phyloP scores from a whole-genome alignment of 768 basidiomycete species.

The Lactarius pseudohatsudake region DNA sequence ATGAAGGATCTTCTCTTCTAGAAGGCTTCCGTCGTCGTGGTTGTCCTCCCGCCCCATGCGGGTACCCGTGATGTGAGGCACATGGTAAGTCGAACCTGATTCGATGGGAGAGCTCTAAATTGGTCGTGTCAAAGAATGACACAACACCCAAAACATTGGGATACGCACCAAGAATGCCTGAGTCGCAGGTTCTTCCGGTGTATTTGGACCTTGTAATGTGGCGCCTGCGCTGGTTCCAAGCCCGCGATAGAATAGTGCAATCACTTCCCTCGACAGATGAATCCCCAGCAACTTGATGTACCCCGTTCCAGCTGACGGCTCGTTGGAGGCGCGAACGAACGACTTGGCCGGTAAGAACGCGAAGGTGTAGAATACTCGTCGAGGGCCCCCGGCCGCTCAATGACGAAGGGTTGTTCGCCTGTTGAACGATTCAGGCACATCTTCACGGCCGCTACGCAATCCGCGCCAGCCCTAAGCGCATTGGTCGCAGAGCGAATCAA shows the following conservation, averaged over 20 bases:
- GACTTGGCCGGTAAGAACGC: conserved; percentile 46
- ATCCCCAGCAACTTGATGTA: conserved; percentile 5
- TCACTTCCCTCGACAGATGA: conserved; percentile 14
- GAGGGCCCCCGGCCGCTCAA: conserved; percentile 56
- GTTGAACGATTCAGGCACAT: conserved; percentile 68
- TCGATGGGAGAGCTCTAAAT: conserved; percentile 35
- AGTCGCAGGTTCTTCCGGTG: not conserved
- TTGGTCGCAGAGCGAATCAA: conserved; percentile 85
- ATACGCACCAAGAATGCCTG: conserved; percentile 15
- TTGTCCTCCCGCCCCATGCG: conserved; percentile 62
- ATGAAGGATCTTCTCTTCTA: conserved; percentile 57
- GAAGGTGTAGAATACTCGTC: conserved; percentile 47
- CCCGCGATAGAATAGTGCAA: not conserved
- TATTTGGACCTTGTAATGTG: conserved; percentile 6
- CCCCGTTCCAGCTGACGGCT: conserved; percentile 38
- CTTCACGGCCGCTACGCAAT: conserved; percentile 85
- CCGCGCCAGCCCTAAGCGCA: conserved; percentile 83
- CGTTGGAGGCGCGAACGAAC: conserved; percentile 35
- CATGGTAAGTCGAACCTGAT: conserved; percentile 51
- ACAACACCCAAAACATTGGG: not conserved
- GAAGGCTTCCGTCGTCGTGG: conserved; percentile 35
- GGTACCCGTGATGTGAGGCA: conserved; percentile 54
- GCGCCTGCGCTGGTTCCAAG: not conserved
- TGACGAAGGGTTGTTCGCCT: conserved; percentile 61
- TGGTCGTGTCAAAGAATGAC: not conserved